phyloP scores from a whole-genome alignment of 345 rosid species.

The Rubroshorea leprosula region DNA sequence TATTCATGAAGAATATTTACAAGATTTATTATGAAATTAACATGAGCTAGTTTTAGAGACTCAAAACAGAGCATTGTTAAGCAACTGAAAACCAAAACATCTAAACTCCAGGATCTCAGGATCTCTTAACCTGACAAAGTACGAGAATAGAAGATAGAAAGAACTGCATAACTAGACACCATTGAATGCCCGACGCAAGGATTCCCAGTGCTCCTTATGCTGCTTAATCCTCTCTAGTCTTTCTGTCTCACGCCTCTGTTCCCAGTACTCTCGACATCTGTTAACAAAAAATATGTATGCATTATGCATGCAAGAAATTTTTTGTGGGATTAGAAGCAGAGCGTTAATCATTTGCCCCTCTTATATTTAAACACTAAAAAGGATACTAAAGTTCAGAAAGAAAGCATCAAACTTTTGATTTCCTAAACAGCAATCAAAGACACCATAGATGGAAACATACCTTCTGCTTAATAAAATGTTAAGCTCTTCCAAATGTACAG shows the following conservation, averaged over 20 bases:
- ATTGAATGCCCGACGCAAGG: conserved; percentile 57
- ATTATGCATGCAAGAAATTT: background rate
- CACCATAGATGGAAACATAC: conserved; percentile 21
- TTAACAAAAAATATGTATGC: too few species aligned
- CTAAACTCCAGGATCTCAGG: background rate
- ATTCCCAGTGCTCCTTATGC: conserved; percentile 84
- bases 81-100: too few species aligned
- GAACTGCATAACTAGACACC: conserved; percentile 32
- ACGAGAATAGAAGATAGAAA: background rate
- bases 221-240: conserved; percentile 62
- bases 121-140: background rate
- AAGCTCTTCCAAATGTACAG: conserved; percentile 83
- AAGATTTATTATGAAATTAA: too few species aligned
- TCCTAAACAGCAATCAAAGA: background rate
- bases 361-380: background rate
- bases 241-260: conserved; percentile 56
- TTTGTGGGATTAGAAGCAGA: too few species aligned
- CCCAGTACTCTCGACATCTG: conserved; percentile 80
- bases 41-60: too few species aligned
- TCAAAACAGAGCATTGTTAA: too few species aligned
- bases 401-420: too few species aligned
- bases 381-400: too few species aligned
- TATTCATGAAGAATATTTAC: too few species aligned
- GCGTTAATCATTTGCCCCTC: too few species aligned
- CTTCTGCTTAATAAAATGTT: conserved; percentile 57